Evolutionary conservation across 176 grass and related monocot species (phyloP), one percentile per base, ranked within the genome.

Genomic region (Phoenix roebelenii): DNA sequence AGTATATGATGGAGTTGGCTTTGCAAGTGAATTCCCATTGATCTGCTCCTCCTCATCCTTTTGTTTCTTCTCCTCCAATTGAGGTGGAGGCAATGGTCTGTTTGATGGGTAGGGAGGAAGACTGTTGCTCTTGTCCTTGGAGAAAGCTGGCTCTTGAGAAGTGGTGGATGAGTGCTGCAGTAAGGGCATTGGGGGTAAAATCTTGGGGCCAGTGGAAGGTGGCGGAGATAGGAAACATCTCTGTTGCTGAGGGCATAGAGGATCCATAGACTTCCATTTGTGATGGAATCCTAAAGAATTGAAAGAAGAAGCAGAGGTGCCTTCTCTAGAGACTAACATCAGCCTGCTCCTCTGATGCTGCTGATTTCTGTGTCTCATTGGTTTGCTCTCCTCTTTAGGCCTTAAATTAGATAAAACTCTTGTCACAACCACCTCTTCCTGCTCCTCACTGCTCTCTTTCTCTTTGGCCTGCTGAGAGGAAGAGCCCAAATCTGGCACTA

Each of bases 361-460:
- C 28, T 50, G 15, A 44, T 23, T n/a, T n/a, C 26, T 52, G 7
- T 44, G 30, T 16, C 51, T 76, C 50, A 76, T 30, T 7, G 73
- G 16, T 15, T 68, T 69, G 17, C 51, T 55, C 28, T 57, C 76
- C 24, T 59, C 68, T 26, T 84, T 73, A 16, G 78, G 54, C 67
- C 82, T 85, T 29, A 91, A 68, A 5, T 60, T 60, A 14, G 83
- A 68, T 56, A 91, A 79, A 0, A 87, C 79, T 28, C 76, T 77
- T 25, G 79, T 76, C 1, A 91, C 88, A 49, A 68, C 73, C 69
- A 87, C 83, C 44, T 83, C 76, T 63, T 91, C 88, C 78, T 80
- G 83, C 84, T 87, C 88, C 18, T 77, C 83, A 58, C 77, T 54
- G 49, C 20, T 49, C 58, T 52, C 69, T 4, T 28, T 61, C 67